Evolutionary conservation across 148 eudicot genomes (phyloP).

Genomic region (Camellia lanceoleosa): DNA sequence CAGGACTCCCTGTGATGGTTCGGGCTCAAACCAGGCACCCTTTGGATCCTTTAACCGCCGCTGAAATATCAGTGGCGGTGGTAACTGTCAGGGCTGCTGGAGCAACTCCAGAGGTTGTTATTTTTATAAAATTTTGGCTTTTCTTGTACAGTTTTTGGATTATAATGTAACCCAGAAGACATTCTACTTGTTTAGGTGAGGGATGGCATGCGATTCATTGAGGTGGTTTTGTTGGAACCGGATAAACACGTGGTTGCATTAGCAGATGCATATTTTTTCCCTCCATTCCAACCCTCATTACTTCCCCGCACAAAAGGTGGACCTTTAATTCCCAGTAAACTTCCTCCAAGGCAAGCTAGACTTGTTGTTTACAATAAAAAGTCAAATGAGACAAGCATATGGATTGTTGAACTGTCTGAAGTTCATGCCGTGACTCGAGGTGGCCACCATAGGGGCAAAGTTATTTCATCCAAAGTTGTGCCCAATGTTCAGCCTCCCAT

Average conservation of each 20-base stretch:
- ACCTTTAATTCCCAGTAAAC: slow-evolving; percentile 66
- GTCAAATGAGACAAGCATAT: slow-evolving; percentile 73
- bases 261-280: slow-evolving; percentile 88
- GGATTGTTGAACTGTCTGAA: slow-evolving; percentile 75
- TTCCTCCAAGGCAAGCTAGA: slow-evolving; percentile 80
- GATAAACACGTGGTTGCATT: slow-evolving; percentile 70
- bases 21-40: slow-evolving; percentile 78
- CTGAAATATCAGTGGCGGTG: slow-evolving; percentile 83
- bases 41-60: slow-evolving; percentile 73
- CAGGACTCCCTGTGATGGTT: slow-evolving; percentile 41
- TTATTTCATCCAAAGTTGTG: slow-evolving; percentile 59
- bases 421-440: slow-evolving; percentile 85
- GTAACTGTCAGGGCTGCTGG: slow-evolving; percentile 93
- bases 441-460: slow-evolving; percentile 86
- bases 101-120: slow-evolving; percentile 73
- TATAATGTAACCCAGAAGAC: not conserved
- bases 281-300: slow-evolving; percentile 79
- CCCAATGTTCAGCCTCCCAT: slow-evolving; percentile 91
- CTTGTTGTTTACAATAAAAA: slow-evolving; percentile 67
- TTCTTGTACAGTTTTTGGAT: not conserved
- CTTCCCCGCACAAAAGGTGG: slow-evolving; percentile 67
- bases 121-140: not conserved
- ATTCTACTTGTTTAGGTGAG: slow-evolving; percentile 39
- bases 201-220: slow-evolving; percentile 86
- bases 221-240: slow-evolving; percentile 77